A percentile compares a stretch with the other conserved stretches of the same genome.
phyloP scores from a whole-genome alignment of 78 protist species.

The Monosiga brevicollis region DNA sequence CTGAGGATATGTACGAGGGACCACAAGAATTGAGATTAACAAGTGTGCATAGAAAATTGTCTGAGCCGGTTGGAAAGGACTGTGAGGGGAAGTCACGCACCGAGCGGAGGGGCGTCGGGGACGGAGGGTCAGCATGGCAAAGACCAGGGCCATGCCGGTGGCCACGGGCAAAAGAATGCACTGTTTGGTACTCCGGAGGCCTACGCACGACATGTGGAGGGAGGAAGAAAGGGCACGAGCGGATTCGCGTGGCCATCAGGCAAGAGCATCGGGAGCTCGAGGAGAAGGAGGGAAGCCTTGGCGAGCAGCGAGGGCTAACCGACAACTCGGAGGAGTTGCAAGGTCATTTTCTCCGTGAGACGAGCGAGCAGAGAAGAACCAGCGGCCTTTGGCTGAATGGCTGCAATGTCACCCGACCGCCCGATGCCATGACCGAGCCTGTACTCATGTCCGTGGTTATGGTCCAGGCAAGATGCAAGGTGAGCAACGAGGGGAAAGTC shows the following conservation, averaged over 20 bases:
- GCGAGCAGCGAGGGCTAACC: slow-evolving; percentile 2
- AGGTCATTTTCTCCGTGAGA: slow-evolving; percentile 52
- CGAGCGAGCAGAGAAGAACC: slow-evolving; percentile 90
- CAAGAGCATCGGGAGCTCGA: no score
- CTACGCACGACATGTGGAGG: not conserved
- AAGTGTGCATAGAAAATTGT: no score
- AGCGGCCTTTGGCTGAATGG: slow-evolving; percentile 98
- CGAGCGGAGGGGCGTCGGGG: not conserved
- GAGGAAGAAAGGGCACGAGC: no score
- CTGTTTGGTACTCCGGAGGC: slow-evolving; percentile 13
- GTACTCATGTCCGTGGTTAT: no score
- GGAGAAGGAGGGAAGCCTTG: no score
- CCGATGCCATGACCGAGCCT: slow-evolving; percentile 93
- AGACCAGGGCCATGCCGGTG: slow-evolving; percentile 90
- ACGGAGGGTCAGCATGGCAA: slow-evolving; percentile 59
- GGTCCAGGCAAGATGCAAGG: not conserved
- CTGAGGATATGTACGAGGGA: no score
- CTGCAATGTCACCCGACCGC: slow-evolving; percentile 91
- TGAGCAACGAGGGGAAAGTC: not conserved
- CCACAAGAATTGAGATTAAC: no score
- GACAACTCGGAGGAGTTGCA: slow-evolving; percentile 51
- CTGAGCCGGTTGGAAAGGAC: no score
- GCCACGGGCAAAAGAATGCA: slow-evolving; percentile 86
- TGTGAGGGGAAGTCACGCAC: no score
- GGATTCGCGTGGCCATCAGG: no score